Evolutionary conservation across 768 basidiomycete species (phyloP).

Genomic region (Xerocomellus intermedius): DNA sequence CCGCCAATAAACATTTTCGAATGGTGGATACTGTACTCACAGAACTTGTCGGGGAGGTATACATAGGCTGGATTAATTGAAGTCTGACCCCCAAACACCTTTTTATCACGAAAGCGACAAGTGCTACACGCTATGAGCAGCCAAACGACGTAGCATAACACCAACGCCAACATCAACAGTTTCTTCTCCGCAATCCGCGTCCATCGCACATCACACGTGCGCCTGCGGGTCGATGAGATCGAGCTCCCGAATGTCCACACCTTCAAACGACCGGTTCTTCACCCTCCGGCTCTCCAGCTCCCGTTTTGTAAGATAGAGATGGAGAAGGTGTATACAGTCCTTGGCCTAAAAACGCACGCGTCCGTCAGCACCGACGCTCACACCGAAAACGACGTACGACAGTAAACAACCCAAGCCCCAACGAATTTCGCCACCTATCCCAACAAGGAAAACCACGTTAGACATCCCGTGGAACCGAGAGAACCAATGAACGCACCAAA

Average conservation of each 20-base stretch:
- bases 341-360: conserved; percentile 45
- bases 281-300: conserved; percentile 69
- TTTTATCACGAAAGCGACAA: no score
- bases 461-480: neutral
- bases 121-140: no score
- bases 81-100: no score
- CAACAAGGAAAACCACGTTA: neutral
- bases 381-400: conserved; percentile 42
- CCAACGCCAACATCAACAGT: neutral
- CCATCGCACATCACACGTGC: conserved; percentile 3
- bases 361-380: neutral
- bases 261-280: conserved; percentile 69
- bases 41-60: no score
- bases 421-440: conserved; percentile 59
- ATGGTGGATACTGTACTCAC: no score
- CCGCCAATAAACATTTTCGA: no score
- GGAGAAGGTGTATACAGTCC: conserved; percentile 64
- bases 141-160: neutral
- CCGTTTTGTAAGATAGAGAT: conserved; percentile 67
- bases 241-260: conserved; percentile 63
- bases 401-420: conserved; percentile 68
- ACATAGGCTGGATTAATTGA: no score
- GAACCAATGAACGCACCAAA: conserved; percentile 47
- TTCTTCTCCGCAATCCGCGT: no score
- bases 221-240: conserved; percentile 53